phyloP scores from a whole-genome alignment of 495 filamentous ascomycete species.

The Monascus purpureus region DNA sequence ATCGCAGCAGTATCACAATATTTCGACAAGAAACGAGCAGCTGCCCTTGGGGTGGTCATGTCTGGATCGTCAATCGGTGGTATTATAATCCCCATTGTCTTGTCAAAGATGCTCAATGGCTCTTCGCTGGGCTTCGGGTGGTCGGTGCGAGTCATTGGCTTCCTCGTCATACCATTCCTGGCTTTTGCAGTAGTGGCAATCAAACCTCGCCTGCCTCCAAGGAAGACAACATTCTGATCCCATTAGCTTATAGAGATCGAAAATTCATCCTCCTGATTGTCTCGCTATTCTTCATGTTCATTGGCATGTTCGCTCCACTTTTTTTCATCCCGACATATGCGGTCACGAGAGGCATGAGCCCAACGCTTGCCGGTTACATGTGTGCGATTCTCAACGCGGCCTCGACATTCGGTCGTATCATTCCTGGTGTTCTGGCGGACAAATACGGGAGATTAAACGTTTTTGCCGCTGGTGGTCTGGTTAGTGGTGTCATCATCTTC shows the following conservation, averaged over 20 bases:
- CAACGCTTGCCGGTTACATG: constrained; percentile 41
- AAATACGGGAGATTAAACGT: constrained; percentile 39
- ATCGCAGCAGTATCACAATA: constrained; percentile 11
- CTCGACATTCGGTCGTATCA: constrained; percentile 41
- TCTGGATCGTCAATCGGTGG: constrained; percentile 13
- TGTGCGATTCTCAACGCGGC: constrained; percentile 52
- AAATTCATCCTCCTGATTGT: constrained; percentile 7
- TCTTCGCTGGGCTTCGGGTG: constrained; percentile 37
- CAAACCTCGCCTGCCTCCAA: constrained; percentile 25
- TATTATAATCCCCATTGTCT: constrained; percentile 18
- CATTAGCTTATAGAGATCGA: constrained; percentile 19
- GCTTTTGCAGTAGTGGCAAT: constrained; percentile 22
- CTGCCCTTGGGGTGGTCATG: constrained; percentile 31
- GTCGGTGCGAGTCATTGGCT: constrained; percentile 40
- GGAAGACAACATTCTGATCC: constrained; percentile 25
- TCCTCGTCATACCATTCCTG: constrained; percentile 34
- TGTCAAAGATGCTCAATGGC: constrained; percentile 26
- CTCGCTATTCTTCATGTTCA: constrained; percentile 46
- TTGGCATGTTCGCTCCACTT: constrained; percentile 52
- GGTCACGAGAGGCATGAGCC: constrained; percentile 37
- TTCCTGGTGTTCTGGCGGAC: constrained; percentile 41
- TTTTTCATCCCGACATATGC: constrained; percentile 50
- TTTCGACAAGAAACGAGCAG: constrained; percentile 31
- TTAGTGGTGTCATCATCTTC: constrained; percentile 16
- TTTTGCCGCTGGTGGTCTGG: constrained; percentile 9